Conservation (phyloP, 768 basidiomycete species). For the Macrolepiota dolichaula region DNA sequence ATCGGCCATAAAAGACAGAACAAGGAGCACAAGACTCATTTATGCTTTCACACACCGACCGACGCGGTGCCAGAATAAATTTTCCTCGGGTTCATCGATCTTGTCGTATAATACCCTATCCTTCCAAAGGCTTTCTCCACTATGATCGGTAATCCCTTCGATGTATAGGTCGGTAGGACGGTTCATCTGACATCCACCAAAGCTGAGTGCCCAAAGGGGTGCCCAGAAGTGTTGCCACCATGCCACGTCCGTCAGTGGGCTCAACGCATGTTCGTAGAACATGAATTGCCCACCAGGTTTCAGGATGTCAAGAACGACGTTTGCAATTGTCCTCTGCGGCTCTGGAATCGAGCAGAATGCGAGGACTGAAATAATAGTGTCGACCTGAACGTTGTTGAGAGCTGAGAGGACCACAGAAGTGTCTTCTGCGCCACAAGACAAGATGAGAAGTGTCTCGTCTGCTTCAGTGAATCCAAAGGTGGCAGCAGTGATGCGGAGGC, state of each 20-base stretch:
- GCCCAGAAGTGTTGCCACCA: constrained; percentile 78
- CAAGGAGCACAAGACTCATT: no score
- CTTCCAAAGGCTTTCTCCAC: constrained; percentile 42
- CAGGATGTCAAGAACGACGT: constrained; percentile 49
- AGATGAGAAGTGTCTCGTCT: constrained; percentile 51
- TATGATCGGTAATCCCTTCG: constrained; percentile 26
- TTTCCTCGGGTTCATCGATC: constrained; percentile 51
- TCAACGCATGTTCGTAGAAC: constrained; percentile 70
- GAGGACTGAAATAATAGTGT: constrained; percentile 64
- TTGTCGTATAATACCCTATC: constrained; percentile 43
- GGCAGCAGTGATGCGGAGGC: constrained; percentile 47
- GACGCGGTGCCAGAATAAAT: constrained; percentile 56
- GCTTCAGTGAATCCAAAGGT: constrained; percentile 50
- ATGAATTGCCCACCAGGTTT: constrained; percentile 63
- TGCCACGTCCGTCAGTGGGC: constrained; percentile 46
- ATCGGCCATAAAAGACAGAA: no score
- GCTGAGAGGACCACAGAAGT: constrained; percentile 40
- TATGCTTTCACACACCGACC: constrained; percentile 52
- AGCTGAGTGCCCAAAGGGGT: constrained; percentile 56
- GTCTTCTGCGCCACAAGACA: constrained; percentile 67
- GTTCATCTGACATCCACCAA: constrained; percentile 66
- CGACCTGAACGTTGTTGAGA: constrained; percentile 32
- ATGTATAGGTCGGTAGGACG: constrained; percentile 52
- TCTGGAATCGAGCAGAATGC: constrained; percentile 64
- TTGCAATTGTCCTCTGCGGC: constrained; percentile 44